A percentile compares a stretch with the other conserved stretches of the same genome.
Evolutionary conservation across 148 eudicot species (phyloP).

Genomic region (Vaccinium myrtillus): DNA sequence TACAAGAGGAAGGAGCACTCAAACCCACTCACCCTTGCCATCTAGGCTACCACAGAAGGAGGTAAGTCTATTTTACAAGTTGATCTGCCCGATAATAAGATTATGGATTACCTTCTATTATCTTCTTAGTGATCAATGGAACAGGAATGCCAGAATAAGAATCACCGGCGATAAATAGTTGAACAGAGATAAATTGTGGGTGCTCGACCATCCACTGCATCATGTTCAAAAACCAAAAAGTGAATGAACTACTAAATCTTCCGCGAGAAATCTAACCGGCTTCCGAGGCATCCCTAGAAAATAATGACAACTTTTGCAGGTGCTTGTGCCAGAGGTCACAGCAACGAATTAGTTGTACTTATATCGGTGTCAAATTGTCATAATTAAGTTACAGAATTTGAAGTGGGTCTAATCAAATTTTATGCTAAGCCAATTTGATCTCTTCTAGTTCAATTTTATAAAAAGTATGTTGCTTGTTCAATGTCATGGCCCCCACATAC

Average conservation of each 20-base stretch:
- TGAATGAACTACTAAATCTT: not conserved
- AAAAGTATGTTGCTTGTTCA: not conserved
- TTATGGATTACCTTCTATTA: constrained; percentile 16
- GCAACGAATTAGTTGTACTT: not conserved
- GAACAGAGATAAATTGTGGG: constrained; percentile 21
- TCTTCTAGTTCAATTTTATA: not conserved
- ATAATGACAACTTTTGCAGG: not conserved
- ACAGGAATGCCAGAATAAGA: constrained; percentile 29
- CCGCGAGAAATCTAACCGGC: not conserved
- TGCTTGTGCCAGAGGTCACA: not conserved
- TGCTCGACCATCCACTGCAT: constrained; percentile 35
- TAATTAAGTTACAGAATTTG: not conserved
- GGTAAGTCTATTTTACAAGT: no score
- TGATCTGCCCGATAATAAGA: no score
- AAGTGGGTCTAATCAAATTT: not conserved
- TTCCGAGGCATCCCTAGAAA: not conserved
- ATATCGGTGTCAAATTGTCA: not conserved
- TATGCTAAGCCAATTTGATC: not conserved
- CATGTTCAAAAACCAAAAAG: not conserved
- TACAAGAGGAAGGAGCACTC: no score
- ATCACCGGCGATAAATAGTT: constrained; percentile 31
- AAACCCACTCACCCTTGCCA: no score
- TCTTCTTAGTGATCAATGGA: constrained; percentile 23
- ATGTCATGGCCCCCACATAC: not conserved
- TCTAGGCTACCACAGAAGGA: no score